These are phyloP conservation scores for Colletotrichum spinosum DNA, from an alignment of 2,329 filamentous ascomycete species.

Conservation along the genomic window DNA sequence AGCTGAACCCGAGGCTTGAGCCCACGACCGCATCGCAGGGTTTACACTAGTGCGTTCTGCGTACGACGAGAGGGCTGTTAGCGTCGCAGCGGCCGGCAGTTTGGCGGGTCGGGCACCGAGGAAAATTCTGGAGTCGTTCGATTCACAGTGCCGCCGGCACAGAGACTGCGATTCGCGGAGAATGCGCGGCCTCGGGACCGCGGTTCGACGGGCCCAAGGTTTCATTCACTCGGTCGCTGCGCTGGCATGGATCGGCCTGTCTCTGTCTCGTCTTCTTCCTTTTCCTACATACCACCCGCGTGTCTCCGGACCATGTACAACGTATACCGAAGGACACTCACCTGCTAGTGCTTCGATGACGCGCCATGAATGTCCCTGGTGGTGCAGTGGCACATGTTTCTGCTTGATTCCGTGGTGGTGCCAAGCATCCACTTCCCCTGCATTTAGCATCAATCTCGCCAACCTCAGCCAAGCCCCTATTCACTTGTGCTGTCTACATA, in stretches of 20 bases:
- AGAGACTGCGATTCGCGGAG: background rate
- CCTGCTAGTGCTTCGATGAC: constrained; percentile 11
- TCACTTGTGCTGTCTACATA: background rate
- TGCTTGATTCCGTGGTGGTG: constrained; percentile 20
- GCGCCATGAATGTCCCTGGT: background rate
- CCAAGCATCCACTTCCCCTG: constrained; percentile 35
- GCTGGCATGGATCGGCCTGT: constrained; percentile 33
- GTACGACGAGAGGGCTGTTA: constrained; percentile 10
- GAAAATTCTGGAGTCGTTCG: background rate
- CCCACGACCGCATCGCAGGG: background rate
- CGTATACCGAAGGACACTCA: background rate
- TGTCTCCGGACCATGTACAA: background rate
- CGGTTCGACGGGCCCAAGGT: background rate
- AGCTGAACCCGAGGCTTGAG: background rate
- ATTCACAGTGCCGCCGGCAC: constrained; percentile 4
- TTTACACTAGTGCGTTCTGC: background rate
- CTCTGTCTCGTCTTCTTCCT: background rate
- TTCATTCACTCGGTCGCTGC: background rate
- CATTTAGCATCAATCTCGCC: constrained; percentile 27
- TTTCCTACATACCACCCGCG: constrained; percentile 25
- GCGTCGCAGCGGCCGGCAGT: constrained; percentile 22
- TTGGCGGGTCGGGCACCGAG: background rate
- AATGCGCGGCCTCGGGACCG: constrained; percentile 1
- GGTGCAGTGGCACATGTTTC: constrained; percentile 2
- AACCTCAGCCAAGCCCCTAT: background rate